Conservation (phyloP, 2,329 filamentous ascomycete genomes). For the Penicillium griseofulvum region DNA sequence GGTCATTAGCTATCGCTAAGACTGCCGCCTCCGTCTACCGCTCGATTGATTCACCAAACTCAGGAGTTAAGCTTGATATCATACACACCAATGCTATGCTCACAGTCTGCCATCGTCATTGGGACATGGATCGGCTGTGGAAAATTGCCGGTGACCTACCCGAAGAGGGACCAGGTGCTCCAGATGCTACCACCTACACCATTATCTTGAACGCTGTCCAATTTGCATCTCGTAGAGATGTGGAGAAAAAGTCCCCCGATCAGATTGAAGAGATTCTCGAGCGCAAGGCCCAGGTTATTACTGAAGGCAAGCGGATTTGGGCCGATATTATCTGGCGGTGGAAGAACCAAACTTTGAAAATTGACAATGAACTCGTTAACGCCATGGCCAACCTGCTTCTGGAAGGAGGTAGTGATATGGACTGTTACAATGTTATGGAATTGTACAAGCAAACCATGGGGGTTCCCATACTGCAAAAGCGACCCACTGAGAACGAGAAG, state of each 20-base stretch:
- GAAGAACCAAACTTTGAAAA: slow-evolving; percentile 64
- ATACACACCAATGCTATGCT: slow-evolving; percentile 89
- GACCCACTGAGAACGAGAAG: slow-evolving; percentile 21
- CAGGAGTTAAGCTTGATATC: slow-evolving; percentile 66
- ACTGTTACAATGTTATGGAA: slow-evolving; percentile 70
- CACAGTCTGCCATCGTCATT: slow-evolving; percentile 70
- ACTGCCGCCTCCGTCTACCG: slow-evolving; percentile 76
- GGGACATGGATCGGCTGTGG: slow-evolving; percentile 79
- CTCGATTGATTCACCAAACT: slow-evolving; percentile 64
- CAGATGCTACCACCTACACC: slow-evolving; percentile 73
- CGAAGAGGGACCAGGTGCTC: slow-evolving; percentile 58
- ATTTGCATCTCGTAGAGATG: slow-evolving; percentile 39
- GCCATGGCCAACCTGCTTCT: slow-evolving; percentile 79
- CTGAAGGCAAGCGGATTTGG: slow-evolving; percentile 75
- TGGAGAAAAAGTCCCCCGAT: slow-evolving; percentile 31
- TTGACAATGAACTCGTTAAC: slow-evolving; percentile 77
- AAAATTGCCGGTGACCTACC: slow-evolving; percentile 71
- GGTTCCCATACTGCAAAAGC: slow-evolving; percentile 52
- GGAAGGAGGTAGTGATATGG: slow-evolving; percentile 56
- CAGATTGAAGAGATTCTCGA: slow-evolving; percentile 27
- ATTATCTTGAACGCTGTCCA: slow-evolving; percentile 78
- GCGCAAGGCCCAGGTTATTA: slow-evolving; percentile 47
- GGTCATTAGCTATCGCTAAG: slow-evolving; percentile 53
- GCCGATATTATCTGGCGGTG: slow-evolving; percentile 74
- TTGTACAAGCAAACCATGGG: slow-evolving; percentile 81